Evolutionary conservation across 495 filamentous ascomycete species (phyloP).

Genomic region (Thermochaetoides thermophila): DNA sequence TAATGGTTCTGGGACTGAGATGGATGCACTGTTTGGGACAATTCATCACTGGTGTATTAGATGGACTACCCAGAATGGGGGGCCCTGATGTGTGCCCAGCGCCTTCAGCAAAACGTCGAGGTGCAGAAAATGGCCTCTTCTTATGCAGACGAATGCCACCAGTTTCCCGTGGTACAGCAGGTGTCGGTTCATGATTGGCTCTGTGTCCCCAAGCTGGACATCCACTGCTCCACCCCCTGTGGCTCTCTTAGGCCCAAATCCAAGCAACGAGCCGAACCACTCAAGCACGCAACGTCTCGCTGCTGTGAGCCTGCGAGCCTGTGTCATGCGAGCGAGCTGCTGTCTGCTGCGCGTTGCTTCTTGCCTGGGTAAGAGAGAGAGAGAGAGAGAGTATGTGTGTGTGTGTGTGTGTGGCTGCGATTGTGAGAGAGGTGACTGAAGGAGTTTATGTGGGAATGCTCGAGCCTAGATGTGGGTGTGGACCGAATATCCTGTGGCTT

Average conservation of each 20-base stretch:
- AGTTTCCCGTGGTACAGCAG: conserved; percentile 7
- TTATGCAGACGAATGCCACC: conserved; percentile 11
- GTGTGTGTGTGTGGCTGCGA: too few species aligned
- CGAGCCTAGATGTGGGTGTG: too few species aligned
- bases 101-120: conserved; percentile 9
- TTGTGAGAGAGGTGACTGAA: too few species aligned
- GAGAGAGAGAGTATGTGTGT: too few species aligned
- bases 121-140: conserved; percentile 17
- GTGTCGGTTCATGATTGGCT: conserved; percentile 13
- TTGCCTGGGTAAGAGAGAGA: too few species aligned
- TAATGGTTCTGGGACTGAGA: too few species aligned
- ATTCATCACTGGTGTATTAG: too few species aligned
- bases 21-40: too few species aligned
- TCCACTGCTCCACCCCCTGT: conserved; percentile 13
- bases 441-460: too few species aligned
- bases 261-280: too few species aligned
- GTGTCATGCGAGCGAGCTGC: not conserved
- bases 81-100: conserved; percentile 5
- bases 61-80: too few species aligned
- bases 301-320: not conserved
- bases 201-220: conserved; percentile 1
- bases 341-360: conserved; percentile 1
- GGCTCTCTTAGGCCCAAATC: not conserved
- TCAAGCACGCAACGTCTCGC: not conserved
- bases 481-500: too few species aligned